A percentile compares a stretch with the other conserved stretches of the same genome.
Evolutionary conservation across 2,329 filamentous ascomycete genomes (phyloP).

Genomic region (Neonectria faginata): DNA sequence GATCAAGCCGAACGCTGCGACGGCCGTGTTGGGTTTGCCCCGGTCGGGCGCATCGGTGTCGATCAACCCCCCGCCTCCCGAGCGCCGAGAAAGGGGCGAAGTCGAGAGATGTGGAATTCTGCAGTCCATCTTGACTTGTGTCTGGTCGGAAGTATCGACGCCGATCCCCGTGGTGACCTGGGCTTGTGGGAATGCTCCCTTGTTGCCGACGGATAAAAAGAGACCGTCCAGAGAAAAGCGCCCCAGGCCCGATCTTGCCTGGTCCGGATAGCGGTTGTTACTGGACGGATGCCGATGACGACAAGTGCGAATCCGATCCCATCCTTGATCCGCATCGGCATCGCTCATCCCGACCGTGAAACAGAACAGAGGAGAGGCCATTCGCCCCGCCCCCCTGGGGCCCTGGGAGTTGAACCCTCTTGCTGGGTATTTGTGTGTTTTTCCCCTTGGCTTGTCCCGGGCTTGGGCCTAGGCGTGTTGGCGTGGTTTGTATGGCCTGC

Average conservation of each 20-base stretch:
- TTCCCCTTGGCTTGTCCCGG: constrained; percentile 4
- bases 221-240: not conserved
- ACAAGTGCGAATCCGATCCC: constrained; percentile 30
- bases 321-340: constrained; percentile 13
- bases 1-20: constrained; percentile 18
- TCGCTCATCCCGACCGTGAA: constrained; percentile 13
- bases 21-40: not conserved
- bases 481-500: constrained; percentile 19
- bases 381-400: not conserved
- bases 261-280: constrained; percentile 24
- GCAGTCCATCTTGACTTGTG: not conserved
- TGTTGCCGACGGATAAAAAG: not conserved
- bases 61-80: constrained; percentile 25
- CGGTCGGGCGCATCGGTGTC: constrained; percentile 14
- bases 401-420: not conserved
- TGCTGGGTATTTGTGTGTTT: not conserved
- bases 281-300: constrained; percentile 36
- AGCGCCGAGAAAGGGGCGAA: constrained; percentile 19
- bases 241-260: constrained; percentile 32
- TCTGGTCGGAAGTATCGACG: constrained; percentile 2
- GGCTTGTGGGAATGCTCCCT: not conserved
- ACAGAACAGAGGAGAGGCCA: not conserved
- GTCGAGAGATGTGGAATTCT: constrained; percentile 20
- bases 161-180: not conserved
- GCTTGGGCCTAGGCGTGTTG: not conserved